A percentile compares a stretch with the other conserved stretches of the same genome.
phyloP scores from a whole-genome alignment of 2,329 filamentous ascomycete genomes.

The Sporothrix brunneoviolacea region DNA sequence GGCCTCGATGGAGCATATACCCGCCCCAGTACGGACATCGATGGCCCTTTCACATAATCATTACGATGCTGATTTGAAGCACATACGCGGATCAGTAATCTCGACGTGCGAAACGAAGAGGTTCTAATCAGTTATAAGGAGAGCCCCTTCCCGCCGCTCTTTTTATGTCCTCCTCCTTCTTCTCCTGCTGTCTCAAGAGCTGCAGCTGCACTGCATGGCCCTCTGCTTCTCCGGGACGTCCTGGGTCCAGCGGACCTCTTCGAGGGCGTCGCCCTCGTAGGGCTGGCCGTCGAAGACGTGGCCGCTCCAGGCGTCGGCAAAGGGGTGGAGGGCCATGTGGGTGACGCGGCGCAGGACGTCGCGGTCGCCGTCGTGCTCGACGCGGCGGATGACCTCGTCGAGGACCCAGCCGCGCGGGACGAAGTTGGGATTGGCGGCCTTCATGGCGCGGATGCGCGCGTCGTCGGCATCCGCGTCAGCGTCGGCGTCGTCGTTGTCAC shows the following conservation, averaged over 20 bases:
- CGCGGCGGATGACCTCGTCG: conserved; percentile 83
- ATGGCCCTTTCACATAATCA: too few relatives aligned
- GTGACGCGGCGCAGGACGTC: conserved; percentile 71
- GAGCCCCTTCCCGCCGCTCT: too few relatives aligned
- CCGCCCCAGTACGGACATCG: too few relatives aligned
- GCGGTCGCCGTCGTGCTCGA: conserved; percentile 76
- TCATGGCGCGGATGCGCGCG: conserved; percentile 68
- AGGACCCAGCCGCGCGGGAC: conserved; percentile 85
- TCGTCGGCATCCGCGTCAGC: conserved; percentile 50
- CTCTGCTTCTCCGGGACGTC: conserved; percentile 74
- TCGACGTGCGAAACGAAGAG: too few relatives aligned
- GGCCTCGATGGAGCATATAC: too few relatives aligned
- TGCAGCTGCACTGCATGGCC: conserved; percentile 92
- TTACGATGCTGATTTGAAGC: too few relatives aligned
- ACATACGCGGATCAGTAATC: too few relatives aligned
- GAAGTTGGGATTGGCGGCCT: conserved; percentile 85
- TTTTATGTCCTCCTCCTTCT: neutral
- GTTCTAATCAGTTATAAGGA: too few relatives aligned
- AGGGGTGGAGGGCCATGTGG: conserved; percentile 78
- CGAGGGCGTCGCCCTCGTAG: conserved; percentile 55
- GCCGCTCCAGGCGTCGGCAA: conserved; percentile 68
- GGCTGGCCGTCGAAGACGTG: conserved; percentile 37
- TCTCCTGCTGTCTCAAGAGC: conserved; percentile 53
- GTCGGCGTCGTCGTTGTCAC: conserved; percentile 36
- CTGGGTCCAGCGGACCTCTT: conserved; percentile 76